Percentiles rank a stretch among this genome's conserved stretches.
phyloP scores from a whole-genome alignment of 2,329 filamentous ascomycete species.

The Monosporascus cannonballus region DNA sequence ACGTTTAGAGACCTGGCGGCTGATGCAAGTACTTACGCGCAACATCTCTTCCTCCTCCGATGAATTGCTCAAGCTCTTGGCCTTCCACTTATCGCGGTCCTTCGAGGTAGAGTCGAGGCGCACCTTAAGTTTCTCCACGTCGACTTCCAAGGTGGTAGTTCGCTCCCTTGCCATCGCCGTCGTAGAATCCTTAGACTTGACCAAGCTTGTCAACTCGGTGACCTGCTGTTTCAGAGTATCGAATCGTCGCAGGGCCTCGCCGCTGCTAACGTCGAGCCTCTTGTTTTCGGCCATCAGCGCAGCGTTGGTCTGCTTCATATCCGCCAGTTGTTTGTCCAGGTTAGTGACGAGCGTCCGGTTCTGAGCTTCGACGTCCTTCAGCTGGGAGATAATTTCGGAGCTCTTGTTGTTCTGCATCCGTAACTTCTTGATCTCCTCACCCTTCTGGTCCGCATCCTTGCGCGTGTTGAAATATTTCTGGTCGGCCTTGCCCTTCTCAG shows the following conservation, averaged over 20 bases:
- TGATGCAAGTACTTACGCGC: conserved; percentile 55
- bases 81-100: conserved; percentile 80
- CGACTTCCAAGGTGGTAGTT: conserved; percentile 59
- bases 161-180: conserved; percentile 47
- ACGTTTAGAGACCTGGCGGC: too few relatives aligned
- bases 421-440: conserved; percentile 72
- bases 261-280: conserved; percentile 63
- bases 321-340: conserved; percentile 83
- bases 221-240: conserved; percentile 74
- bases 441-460: conserved; percentile 84
- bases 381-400: conserved; percentile 84
- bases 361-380: conserved; percentile 83
- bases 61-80: conserved; percentile 73
- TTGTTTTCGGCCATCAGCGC: conserved; percentile 66
- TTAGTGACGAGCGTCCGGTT: conserved; percentile 72
- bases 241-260: conserved; percentile 62
- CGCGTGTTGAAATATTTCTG: conserved; percentile 97
- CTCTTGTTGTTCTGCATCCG: conserved; percentile 82
- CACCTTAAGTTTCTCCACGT: conserved; percentile 73
- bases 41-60: conserved; percentile 80
- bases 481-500: conserved; percentile 93
- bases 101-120: conserved; percentile 74
- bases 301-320: conserved; percentile 74
- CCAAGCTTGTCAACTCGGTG: conserved; percentile 64
- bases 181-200: conserved; percentile 68